Evolutionary conservation across 192 early-diverging fungal genomes (phyloP).

Genomic region (Geranomyces michiganensis): DNA sequence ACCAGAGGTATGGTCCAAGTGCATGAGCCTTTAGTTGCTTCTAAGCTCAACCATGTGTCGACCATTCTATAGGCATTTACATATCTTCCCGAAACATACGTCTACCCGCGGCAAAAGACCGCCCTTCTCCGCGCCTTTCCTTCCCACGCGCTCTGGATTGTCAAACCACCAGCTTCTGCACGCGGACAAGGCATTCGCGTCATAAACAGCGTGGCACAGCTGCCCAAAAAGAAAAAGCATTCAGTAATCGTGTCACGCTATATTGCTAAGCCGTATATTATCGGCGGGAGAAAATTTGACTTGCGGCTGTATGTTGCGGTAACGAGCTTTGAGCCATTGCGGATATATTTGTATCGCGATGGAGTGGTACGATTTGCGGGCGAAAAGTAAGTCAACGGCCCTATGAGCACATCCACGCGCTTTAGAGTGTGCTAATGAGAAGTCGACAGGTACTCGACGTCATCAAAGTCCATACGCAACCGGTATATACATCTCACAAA

Average conservation of each 20-base stretch:
- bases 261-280: conserved; percentile 47
- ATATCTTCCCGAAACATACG: conserved; percentile 51
- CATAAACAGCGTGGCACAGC: conserved; percentile 36
- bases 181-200: conserved; percentile 52
- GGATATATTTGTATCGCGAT: conserved; percentile 43
- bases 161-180: conserved; percentile 57
- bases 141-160: conserved; percentile 43
- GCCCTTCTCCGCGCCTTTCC: conserved; percentile 39
- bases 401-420: no score
- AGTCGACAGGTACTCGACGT: conserved; percentile 14
- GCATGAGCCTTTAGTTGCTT: no score
- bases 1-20: neutral
- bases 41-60: no score
- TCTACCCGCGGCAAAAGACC: conserved; percentile 37
- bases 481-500: conserved; percentile 54
- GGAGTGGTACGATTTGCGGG: conserved; percentile 49
- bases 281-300: conserved; percentile 51
- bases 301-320: conserved; percentile 50
- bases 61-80: conserved; percentile 27
- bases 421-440: neutral
- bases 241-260: conserved; percentile 43
- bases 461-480: conserved; percentile 34
- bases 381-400: conserved; percentile 37
- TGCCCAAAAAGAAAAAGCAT: conserved; percentile 41
- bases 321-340: conserved; percentile 50